Evolutionary conservation across 495 filamentous ascomycete genomes (phyloP), one percentile per base, ranked within the genome.

Genomic region (Xylaria curta): DNA sequence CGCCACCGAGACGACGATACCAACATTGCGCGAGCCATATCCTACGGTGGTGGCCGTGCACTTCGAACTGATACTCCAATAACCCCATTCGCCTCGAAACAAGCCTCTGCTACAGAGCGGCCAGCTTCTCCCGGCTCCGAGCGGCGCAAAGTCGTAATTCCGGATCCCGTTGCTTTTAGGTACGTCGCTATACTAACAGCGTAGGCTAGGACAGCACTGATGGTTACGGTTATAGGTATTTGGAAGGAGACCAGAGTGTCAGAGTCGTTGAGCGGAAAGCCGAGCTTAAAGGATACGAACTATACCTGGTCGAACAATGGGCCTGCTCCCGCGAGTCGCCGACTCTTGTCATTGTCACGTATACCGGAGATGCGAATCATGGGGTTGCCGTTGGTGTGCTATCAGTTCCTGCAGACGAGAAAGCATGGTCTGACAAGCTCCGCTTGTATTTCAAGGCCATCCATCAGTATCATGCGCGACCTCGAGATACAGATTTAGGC

Each of bases 221-320:
- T 40, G 24, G 54, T 61, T 58, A 70, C 61, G 19, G 17, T 15
- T 46, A 53, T 58, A 89, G 92, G 74, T 99, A 97, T 76, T 88
- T 99, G 17, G 94, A 97, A 86, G 92, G 94, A 72, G 96, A 99
- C 69, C 84, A 92, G 1, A 89, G 88, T 0, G 93, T 93, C 3
- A 87, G 85, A 4, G 90, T 97, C 17, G 85, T 97, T 13, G 87
- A 93, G 70, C 91, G 92, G 38, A 88, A 89, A 59, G 81, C 83
- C 60, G 82, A 85, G 40, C 87, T 99, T 26, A 80, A 89, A 60
- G 97, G 97, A 70, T 98, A 98, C 78, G 95, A 98, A 78, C 83
- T 95, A 62, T 98, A 98, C 82, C 81, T 98, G 46, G 94, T 99
- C 69, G 96, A 98, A 80, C 96, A 99, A 88, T 99, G 96, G 97